Evolutionary conservation across 495 filamentous ascomycete genomes (phyloP).

Genomic region (Neurospora sp.): DNA sequence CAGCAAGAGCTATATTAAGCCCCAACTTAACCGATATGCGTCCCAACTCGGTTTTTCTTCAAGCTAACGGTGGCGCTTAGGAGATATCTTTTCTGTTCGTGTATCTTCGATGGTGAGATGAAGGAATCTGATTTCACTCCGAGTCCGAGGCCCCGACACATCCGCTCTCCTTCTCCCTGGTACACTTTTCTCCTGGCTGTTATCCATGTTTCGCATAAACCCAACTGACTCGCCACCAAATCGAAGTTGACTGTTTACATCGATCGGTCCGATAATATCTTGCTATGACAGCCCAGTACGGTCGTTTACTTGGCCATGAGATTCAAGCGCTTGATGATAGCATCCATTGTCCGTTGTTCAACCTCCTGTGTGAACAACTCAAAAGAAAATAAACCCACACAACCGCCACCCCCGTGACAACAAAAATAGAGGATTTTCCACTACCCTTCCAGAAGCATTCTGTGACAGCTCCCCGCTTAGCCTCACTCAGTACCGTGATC

Average conservation of each 20-base stretch:
- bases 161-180: background rate
- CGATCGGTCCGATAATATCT: background rate
- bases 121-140: background rate
- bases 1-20: background rate
- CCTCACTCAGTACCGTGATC: background rate
- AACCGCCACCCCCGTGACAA: background rate
- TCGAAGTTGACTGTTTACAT: background rate
- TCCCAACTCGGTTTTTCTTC: background rate
- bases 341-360: too few relatives aligned
- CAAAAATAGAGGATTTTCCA: background rate
- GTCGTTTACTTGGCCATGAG: too few relatives aligned
- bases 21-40: background rate
- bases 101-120: background rate
- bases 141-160: background rate
- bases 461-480: background rate
- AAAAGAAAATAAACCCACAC: too few relatives aligned
- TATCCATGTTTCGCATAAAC: background rate
- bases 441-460: background rate
- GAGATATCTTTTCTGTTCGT: background rate
- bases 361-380: too few relatives aligned
- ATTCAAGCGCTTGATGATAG: too few relatives aligned
- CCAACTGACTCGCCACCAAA: background rate
- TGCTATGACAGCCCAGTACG: background rate
- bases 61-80: background rate
- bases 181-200: background rate